Evolutionary conservation across 2,329 filamentous ascomycete species (phyloP).

Genomic region (Cladobotryum protrusum): DNA sequence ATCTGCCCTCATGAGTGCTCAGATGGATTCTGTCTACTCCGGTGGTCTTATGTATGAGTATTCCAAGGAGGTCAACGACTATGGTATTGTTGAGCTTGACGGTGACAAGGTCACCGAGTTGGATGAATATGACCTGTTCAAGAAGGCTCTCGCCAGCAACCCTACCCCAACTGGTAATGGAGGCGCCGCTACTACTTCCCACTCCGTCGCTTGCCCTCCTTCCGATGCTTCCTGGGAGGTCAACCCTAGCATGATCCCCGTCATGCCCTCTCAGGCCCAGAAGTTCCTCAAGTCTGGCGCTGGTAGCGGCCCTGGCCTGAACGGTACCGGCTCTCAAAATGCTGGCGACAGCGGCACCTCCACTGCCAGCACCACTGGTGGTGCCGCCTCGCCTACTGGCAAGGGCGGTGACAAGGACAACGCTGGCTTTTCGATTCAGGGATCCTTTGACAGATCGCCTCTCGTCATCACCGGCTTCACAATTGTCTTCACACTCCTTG

Average conservation of each 20-base stretch:
- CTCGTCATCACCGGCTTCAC: conserved; percentile 31
- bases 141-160: conserved; percentile 42
- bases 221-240: conserved; percentile 46
- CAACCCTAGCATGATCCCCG: conserved; percentile 42
- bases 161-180: conserved; percentile 46
- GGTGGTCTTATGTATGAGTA: conserved; percentile 97
- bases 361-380: conserved; percentile 34
- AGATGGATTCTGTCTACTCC: conserved; percentile 90
- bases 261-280: conserved; percentile 44
- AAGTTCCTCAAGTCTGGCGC: conserved; percentile 50
- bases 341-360: conserved; percentile 41
- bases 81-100: conserved; percentile 67
- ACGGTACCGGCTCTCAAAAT: conserved; percentile 48
- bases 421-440: conserved; percentile 24
- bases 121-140: conserved; percentile 55
- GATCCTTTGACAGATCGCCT: conserved; percentile 24
- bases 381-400: conserved; percentile 25
- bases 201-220: conserved; percentile 44
- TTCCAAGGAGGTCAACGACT: conserved; percentile 70
- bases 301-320: conserved; percentile 47
- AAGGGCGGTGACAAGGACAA: conserved; percentile 21
- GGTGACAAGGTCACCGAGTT: conserved; percentile 48
- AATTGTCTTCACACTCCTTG: conserved; percentile 32
- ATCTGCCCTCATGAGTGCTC: conserved; percentile 64
- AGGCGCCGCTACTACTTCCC: conserved; percentile 42